phyloP scores from a whole-genome alignment of 2,329 filamentous ascomycete species.

The Bertia moriformis region DNA sequence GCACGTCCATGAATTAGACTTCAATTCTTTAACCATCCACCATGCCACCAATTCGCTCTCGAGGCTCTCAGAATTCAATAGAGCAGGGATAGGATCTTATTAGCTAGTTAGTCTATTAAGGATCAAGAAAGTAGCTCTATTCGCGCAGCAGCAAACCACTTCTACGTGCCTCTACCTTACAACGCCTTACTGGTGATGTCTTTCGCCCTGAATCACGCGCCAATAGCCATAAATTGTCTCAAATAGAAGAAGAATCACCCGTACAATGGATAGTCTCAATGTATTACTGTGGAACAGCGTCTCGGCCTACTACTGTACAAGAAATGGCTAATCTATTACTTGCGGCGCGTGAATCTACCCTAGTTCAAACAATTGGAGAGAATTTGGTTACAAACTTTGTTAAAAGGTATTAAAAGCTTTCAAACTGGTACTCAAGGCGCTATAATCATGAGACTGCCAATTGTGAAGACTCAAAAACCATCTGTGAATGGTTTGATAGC shows the following conservation, averaged over 20 bases:
- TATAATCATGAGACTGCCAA: not conserved
- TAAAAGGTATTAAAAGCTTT: not conserved
- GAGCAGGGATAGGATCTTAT: too few species aligned
- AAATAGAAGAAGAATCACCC: not conserved
- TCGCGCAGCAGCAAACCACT: too few species aligned
- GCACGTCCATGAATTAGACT: too few species aligned
- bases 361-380: not conserved
- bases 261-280: not conserved
- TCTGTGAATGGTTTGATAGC: too few species aligned
- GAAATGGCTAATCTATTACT: constrained; percentile 1
- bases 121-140: too few species aligned
- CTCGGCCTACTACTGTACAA: not conserved
- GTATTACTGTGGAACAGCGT: not conserved
- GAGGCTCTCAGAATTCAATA: too few species aligned
- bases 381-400: not conserved
- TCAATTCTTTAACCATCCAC: too few species aligned
- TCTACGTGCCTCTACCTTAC: too few species aligned
- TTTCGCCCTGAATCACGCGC: too few species aligned
- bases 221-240: not conserved
- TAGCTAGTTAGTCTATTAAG: too few species aligned
- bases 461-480: not conserved
- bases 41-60: too few species aligned
- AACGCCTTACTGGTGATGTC: too few species aligned
- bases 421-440: not conserved
- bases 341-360: not conserved